Evolutionary conservation across 495 filamentous ascomycete species (phyloP).

Genomic region (Aspergillus nanangensis): DNA sequence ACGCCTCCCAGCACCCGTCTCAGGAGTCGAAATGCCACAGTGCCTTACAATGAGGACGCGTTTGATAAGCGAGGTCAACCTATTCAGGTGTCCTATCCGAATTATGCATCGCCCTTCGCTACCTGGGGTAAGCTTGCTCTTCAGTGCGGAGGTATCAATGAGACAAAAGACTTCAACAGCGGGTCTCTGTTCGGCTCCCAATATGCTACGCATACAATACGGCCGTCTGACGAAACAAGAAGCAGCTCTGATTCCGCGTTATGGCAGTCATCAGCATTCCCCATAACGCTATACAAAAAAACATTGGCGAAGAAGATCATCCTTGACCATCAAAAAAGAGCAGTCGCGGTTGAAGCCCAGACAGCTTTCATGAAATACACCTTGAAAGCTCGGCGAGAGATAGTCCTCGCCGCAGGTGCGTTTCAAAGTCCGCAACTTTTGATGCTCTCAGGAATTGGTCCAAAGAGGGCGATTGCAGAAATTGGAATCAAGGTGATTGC

Average conservation of each 20-base stretch:
- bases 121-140: slow-evolving; percentile 25
- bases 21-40: slow-evolving; percentile 15
- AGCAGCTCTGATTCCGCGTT: slow-evolving; percentile 38
- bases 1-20: slow-evolving; percentile 17
- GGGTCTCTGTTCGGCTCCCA: slow-evolving; percentile 33
- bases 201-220: slow-evolving; percentile 33
- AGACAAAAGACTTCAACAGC: slow-evolving; percentile 24
- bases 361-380: slow-evolving; percentile 19
- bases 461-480: slow-evolving; percentile 19
- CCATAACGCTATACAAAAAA: slow-evolving; percentile 25
- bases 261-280: slow-evolving; percentile 5
- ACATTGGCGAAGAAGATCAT: slow-evolving; percentile 41
- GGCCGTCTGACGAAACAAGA: slow-evolving; percentile 23
- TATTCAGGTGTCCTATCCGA: slow-evolving; percentile 30
- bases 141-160: slow-evolving; percentile 20
- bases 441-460: slow-evolving; percentile 48
- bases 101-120: slow-evolving; percentile 26
- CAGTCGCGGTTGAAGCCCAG: slow-evolving; percentile 14
- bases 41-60: slow-evolving; percentile 19
- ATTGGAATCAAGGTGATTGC: slow-evolving; percentile 33
- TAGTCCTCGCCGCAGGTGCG: slow-evolving; percentile 52
- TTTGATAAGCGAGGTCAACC: slow-evolving; percentile 22
- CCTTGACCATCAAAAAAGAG: slow-evolving; percentile 19
- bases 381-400: slow-evolving; percentile 41
- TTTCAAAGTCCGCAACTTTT: slow-evolving; percentile 49